These are phyloP conservation scores for Poa annua DNA, from an alignment of 176 grass and related monocot species.

Conservation along the genomic window DNA sequence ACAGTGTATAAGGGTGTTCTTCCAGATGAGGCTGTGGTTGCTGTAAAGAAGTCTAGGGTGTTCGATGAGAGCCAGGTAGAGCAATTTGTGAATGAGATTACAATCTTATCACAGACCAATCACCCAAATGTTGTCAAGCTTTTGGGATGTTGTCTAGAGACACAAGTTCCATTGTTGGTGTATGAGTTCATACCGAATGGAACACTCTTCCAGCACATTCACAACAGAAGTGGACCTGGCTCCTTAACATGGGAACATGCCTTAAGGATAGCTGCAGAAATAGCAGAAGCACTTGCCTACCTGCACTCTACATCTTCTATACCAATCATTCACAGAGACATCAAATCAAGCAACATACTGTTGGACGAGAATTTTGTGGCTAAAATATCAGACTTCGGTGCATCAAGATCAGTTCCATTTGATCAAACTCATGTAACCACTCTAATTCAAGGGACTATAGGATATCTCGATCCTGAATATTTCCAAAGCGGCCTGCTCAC, in stretches of 20 bases:
- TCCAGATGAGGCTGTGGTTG: slow-evolving; percentile 27
- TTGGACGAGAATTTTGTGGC: slow-evolving; percentile 56
- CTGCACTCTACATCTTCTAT: slow-evolving; percentile 44
- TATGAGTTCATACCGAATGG: slow-evolving; percentile 71
- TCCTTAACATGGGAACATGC: slow-evolving; percentile 49
- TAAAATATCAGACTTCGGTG: slow-evolving; percentile 65
- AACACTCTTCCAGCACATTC: slow-evolving; percentile 61
- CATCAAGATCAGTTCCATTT: slow-evolving; percentile 58
- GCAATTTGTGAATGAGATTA: slow-evolving; percentile 31
- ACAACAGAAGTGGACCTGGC: neutral
- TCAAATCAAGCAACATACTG: slow-evolving; percentile 65
- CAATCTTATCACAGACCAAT: slow-evolving; percentile 6
- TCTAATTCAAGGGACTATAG: slow-evolving; percentile 63
- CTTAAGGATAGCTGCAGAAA: slow-evolving; percentile 51
- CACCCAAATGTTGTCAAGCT: slow-evolving; percentile 65
- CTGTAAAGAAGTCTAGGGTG: slow-evolving; percentile 63
- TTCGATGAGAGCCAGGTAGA: slow-evolving; percentile 43
- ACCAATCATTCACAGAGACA: slow-evolving; percentile 65
- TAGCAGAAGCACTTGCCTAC: slow-evolving; percentile 50
- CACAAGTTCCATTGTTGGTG: slow-evolving; percentile 50
- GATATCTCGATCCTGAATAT: slow-evolving; percentile 67
- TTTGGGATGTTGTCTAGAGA: slow-evolving; percentile 62
- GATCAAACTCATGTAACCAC: slow-evolving; percentile 66
- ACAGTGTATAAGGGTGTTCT: slow-evolving; percentile 27
- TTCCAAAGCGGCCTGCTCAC: slow-evolving; percentile 56